Conservation (phyloP, 1,139 yeast genomes). For the Debaryomyces fabryi region DNA sequence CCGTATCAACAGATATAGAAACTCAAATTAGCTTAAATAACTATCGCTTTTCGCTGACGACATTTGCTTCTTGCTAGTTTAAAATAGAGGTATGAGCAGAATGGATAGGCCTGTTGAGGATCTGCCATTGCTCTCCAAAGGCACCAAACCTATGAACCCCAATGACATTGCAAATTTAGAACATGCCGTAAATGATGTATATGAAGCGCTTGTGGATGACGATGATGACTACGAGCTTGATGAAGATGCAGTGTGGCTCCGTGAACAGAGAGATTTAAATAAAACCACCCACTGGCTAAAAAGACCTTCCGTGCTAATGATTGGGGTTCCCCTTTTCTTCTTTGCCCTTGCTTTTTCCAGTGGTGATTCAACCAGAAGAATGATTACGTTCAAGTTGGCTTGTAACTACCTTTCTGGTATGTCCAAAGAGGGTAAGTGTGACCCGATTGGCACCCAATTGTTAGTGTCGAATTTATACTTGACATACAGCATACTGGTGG, state of each 20-base stretch:
- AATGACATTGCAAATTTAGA: slow-evolving; percentile 15
- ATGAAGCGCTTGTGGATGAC: slow-evolving; percentile 35
- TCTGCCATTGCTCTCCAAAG: not conserved
- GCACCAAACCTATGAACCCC: slow-evolving; percentile 1
- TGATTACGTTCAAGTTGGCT: slow-evolving; percentile 38
- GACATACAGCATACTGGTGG: slow-evolving; percentile 29
- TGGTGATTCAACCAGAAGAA: slow-evolving; percentile 39
- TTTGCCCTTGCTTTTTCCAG: slow-evolving; percentile 32
- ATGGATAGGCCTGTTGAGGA: not conserved
- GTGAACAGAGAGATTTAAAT: slow-evolving; percentile 31
- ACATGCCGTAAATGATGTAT: slow-evolving; percentile 32
- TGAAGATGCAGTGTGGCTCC: slow-evolving; percentile 34
- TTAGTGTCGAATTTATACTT: slow-evolving; percentile 41
- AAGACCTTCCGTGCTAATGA: slow-evolving; percentile 38
- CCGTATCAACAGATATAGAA: not conserved
- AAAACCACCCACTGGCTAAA: slow-evolving; percentile 35
- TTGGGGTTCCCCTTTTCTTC: slow-evolving; percentile 30
- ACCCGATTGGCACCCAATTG: slow-evolving; percentile 36
- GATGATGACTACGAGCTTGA: slow-evolving; percentile 23
- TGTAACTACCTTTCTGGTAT: slow-evolving; percentile 31
- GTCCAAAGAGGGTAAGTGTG: slow-evolving; percentile 25
- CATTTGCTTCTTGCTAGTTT: not conserved
- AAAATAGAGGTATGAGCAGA: not conserved
- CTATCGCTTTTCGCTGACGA: not conserved
- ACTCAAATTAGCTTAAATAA: not conserved